Percentiles rank a stretch among this genome's conserved stretches.
phyloP scores from a whole-genome alignment of 2,329 filamentous ascomycete genomes.

The Epichloe sibirici region DNA sequence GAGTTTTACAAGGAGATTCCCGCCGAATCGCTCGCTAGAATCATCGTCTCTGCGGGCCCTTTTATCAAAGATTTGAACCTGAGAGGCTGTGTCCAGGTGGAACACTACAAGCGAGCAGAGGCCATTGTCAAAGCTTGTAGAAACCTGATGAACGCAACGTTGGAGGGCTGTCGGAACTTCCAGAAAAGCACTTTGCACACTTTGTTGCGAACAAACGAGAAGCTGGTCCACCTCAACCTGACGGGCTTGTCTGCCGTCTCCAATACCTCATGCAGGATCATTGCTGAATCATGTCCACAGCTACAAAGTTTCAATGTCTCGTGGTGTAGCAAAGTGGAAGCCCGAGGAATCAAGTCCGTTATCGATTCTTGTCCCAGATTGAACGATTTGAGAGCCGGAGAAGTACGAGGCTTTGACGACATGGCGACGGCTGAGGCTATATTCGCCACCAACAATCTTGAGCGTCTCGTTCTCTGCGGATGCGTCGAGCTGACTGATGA shows the following conservation, averaged over 20 bases:
- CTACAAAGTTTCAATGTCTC: constrained; percentile 82
- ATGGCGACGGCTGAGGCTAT: constrained; percentile 58
- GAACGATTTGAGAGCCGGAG: constrained; percentile 69
- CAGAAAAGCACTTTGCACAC: constrained; percentile 65
- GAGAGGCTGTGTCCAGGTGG: constrained; percentile 78
- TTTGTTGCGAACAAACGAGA: constrained; percentile 60
- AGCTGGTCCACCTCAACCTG: constrained; percentile 74
- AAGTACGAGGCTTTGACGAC: constrained; percentile 70
- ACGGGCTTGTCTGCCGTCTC: constrained; percentile 69
- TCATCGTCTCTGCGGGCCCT: constrained; percentile 74
- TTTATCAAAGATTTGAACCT: constrained; percentile 88
- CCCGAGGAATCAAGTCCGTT: constrained; percentile 60
- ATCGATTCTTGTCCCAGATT: constrained; percentile 61
- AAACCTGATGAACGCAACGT: constrained; percentile 76
- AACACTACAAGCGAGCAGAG: constrained; percentile 66
- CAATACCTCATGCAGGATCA: constrained; percentile 76
- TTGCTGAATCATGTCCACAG: constrained; percentile 67
- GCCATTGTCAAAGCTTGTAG: constrained; percentile 72
- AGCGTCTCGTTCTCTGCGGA: constrained; percentile 70
- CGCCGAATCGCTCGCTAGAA: constrained; percentile 68
- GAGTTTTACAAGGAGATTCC: constrained; percentile 83
- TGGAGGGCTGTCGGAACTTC: constrained; percentile 84
- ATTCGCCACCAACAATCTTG: constrained; percentile 69
- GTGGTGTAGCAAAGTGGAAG: constrained; percentile 82
- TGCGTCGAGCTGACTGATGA: constrained; percentile 69